Base-by-base conservation (phyloP, 306 rosid genomes). In the Prunus fruticosa region DNA sequence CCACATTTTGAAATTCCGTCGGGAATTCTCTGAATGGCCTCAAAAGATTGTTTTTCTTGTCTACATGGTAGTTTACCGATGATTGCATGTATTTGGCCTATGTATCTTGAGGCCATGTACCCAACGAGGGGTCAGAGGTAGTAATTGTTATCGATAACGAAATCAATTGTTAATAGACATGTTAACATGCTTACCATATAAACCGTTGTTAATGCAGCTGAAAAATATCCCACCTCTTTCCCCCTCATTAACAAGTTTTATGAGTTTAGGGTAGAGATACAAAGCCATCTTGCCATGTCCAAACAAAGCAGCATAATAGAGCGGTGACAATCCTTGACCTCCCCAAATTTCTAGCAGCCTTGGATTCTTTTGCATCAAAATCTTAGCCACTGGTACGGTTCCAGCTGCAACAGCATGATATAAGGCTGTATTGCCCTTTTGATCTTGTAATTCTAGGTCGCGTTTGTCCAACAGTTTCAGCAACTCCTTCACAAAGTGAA, bases 351-450 rank as follows among this genome's bases (percentile, higher is more conserved):
- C 19, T 15, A 57, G 74, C 41, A 15, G 64, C 2, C 2, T 4
- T n/a, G 6, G 30, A 47, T 65, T 73, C 53, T 8, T 73, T 18
- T 73, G 10, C 19, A 79, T 67, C 69, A 79, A 52, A 20, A 53
- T 67, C 54, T 73, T 1, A 14, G 82, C 78, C 14, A 73, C 72
- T 11, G 2, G 4, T 20, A 73, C 46, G 9, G 10, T 64, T 66
- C 82, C 64, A 27, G 66, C 64, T 15, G 65, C 15, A 12, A 66
- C 77, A 41, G 77, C 77, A 43, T 4, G 63, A 49, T n/a, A 23
- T 2, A 73, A 45, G n/a, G 69, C 74, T 1, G 82, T 73, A 1
- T 54, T 10, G 38, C 60, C 78, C 1, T 52, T 1, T 27, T 1
- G 8, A 6, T 65, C 20, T 54, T 0, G 6, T 11, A 3, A 0